Conservation (phyloP, 768 basidiomycete genomes). For the Pisolithus microcarpus region DNA sequence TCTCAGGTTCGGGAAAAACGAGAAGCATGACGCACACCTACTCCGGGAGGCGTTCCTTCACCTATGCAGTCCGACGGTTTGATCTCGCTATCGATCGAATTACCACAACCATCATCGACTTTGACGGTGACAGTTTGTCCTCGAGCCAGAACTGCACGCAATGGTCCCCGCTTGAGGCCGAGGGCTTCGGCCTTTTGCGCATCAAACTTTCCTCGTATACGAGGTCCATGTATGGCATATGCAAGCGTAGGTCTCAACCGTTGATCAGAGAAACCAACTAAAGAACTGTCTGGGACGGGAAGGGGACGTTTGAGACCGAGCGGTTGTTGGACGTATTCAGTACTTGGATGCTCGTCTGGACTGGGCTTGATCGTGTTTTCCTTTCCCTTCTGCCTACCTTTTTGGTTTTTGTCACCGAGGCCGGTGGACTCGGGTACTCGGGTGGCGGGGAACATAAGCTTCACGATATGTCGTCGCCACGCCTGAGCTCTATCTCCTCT, state of each 20-base stretch:
- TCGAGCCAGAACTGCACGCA: constrained; percentile 52
- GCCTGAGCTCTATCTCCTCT: constrained; percentile 41
- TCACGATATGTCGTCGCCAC: constrained; percentile 47
- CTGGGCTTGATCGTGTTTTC: not conserved
- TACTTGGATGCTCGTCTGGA: constrained; percentile 1
- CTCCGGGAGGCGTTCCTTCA: constrained; percentile 43
- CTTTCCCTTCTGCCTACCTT: constrained; percentile 10
- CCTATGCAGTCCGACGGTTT: constrained; percentile 55
- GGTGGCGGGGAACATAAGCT: constrained; percentile 56
- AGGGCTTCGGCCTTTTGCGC: constrained; percentile 53
- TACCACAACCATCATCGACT: constrained; percentile 39
- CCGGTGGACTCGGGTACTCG: constrained; percentile 5
- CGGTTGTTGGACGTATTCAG: constrained; percentile 10
- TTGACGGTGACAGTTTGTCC: constrained; percentile 59
- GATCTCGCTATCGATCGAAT: constrained; percentile 41
- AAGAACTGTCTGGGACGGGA: constrained; percentile 17
- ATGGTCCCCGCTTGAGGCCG: constrained; percentile 52
- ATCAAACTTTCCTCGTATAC: constrained; percentile 65
- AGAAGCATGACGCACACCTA: constrained; percentile 17
- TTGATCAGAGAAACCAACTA: constrained; percentile 12
- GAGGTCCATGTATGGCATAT: constrained; percentile 48
- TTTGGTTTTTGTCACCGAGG: constrained; percentile 1
- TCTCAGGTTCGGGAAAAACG: not conserved
- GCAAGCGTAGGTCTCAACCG: constrained; percentile 34
- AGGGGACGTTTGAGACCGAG: constrained; percentile 12